Evolutionary conservation across 768 basidiomycete species (phyloP).

Genomic region (Termitomyces sp.): DNA sequence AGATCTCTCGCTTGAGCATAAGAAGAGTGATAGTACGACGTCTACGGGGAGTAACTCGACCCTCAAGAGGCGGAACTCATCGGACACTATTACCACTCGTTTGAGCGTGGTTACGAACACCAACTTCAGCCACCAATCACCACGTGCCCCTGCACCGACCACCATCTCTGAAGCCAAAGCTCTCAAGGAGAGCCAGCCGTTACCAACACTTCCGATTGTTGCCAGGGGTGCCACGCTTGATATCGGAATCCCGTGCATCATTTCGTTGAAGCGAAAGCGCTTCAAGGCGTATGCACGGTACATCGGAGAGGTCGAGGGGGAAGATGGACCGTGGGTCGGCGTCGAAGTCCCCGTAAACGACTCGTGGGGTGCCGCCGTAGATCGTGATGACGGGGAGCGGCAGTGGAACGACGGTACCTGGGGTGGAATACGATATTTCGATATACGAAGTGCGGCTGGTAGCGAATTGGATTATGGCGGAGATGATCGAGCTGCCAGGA

Average conservation of each 20-base stretch:
- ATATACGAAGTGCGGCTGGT: constrained; percentile 45
- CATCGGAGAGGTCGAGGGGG: constrained; percentile 82
- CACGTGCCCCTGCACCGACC: background rate
- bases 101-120: constrained; percentile 10
- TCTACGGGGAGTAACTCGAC: constrained; percentile 39
- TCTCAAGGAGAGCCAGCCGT: constrained; percentile 13
- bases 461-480: constrained; percentile 62
- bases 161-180: constrained; percentile 13
- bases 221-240: constrained; percentile 69
- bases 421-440: constrained; percentile 81
- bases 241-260: constrained; percentile 88
- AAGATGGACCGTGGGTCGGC: constrained; percentile 83
- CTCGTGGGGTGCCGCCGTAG: constrained; percentile 18
- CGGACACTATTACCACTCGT: constrained; percentile 39
- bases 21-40: constrained; percentile 38
- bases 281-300: constrained; percentile 87
- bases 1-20: constrained; percentile 30
- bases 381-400: constrained; percentile 41
- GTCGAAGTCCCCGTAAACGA: constrained; percentile 75
- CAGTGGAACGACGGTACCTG: constrained; percentile 84
- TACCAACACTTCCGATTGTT: constrained; percentile 15
- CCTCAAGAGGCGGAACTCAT: constrained; percentile 34
- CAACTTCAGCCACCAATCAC: background rate
- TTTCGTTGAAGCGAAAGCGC: constrained; percentile 74
- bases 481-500: constrained; percentile 42